Percentiles rank a stretch among this genome's conserved stretches.
Conservation (phyloP, 1,284 basidiomycete genomes). For the Porodaedalea pini region DNA sequence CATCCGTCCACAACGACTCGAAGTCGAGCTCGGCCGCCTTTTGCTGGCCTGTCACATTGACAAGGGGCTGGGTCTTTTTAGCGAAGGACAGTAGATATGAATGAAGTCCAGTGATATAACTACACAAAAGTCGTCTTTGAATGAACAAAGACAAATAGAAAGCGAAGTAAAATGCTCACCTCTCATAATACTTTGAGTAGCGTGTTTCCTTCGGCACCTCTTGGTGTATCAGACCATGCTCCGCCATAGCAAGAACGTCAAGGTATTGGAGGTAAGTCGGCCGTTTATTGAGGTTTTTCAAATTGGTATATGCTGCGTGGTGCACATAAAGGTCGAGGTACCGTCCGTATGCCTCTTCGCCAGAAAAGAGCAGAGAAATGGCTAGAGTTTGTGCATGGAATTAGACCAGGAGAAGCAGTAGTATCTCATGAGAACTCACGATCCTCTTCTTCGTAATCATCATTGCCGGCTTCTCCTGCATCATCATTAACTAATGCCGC, state of each 20-base stretch:
- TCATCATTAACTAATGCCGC: conserved; percentile 74
- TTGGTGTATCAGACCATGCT: conserved; percentile 56
- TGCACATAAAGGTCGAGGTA: conserved; percentile 91
- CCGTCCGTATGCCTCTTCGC: conserved; percentile 93
- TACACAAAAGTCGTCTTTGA: conserved; percentile 28
- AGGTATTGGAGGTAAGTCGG: conserved; percentile 91
- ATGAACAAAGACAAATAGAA: not conserved
- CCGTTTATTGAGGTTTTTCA: conserved; percentile 77
- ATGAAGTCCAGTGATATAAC: conserved; percentile 82
- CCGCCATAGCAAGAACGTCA: conserved; percentile 67
- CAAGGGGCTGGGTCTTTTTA: conserved; percentile 83
- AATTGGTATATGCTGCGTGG: conserved; percentile 87
- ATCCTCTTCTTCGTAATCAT: conserved; percentile 77
- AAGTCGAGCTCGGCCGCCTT: conserved; percentile 68
- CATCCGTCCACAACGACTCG: conserved; percentile 75
- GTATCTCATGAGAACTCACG: conserved; percentile 46
- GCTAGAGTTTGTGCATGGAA: conserved; percentile 45
- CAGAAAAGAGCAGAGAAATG: conserved; percentile 86
- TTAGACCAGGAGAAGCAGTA: conserved; percentile 9
- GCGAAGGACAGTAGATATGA: conserved; percentile 84
- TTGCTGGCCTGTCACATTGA: conserved; percentile 75
- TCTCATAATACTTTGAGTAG: conserved; percentile 73
- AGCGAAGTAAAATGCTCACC: conserved; percentile 43
- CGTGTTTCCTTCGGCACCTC: conserved; percentile 75
- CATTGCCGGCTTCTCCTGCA: conserved; percentile 62